phyloP scores from a whole-genome alignment of 179 eudicot genomes.

The Nepenthes alata region DNA sequence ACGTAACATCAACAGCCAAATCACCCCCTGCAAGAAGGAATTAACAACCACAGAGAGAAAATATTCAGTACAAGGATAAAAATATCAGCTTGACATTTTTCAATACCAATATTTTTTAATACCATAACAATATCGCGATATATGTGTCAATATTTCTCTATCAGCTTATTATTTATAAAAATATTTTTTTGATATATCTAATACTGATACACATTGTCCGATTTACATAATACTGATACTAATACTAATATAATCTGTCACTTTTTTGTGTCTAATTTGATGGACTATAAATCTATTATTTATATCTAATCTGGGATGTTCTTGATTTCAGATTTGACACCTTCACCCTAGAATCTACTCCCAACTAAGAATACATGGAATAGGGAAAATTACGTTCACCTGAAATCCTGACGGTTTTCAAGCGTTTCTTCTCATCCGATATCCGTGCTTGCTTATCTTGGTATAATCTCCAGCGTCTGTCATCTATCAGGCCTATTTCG shows the following conservation, averaged over 20 bases:
- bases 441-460: conserved; percentile 79
- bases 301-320: too few relatives aligned
- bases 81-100: neutral
- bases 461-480: conserved; percentile 77
- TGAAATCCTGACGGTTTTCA: conserved; percentile 60
- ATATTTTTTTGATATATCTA: too few relatives aligned
- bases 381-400: conserved; percentile 25
- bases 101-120: neutral
- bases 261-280: too few relatives aligned
- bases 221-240: too few relatives aligned
- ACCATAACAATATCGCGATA: too few relatives aligned
- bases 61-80: neutral
- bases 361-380: neutral
- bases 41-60: neutral
- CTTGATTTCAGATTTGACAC: too few relatives aligned
- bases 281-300: too few relatives aligned
- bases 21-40: conserved; percentile 51
- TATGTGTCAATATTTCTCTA: too few relatives aligned
- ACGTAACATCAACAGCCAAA: conserved; percentile 52
- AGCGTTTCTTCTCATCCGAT: conserved; percentile 71
- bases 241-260: too few relatives aligned
- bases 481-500: conserved; percentile 90
- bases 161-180: too few relatives aligned
- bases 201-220: too few relatives aligned
- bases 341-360: neutral